Evolutionary conservation across 2,329 filamentous ascomycete species (phyloP).

Genomic region (Stachybotrys elegans): DNA sequence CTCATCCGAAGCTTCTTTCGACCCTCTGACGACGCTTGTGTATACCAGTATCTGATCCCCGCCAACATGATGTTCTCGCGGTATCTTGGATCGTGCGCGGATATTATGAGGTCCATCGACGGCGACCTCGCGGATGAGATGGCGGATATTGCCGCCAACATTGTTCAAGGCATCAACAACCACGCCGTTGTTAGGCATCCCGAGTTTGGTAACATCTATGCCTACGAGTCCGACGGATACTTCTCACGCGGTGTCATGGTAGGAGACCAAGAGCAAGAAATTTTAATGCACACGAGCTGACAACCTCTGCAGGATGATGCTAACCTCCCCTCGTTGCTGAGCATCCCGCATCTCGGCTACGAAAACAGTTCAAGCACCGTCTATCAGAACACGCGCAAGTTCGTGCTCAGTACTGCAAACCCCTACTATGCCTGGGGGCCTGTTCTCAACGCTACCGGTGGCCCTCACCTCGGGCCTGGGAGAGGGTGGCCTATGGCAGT

Average conservation of each 20-base stretch:
- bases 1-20: constrained; percentile 84
- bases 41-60: constrained; percentile 82
- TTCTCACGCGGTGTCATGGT: constrained; percentile 55
- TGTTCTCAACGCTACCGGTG: constrained; percentile 45
- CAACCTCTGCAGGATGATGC: constrained; percentile 44
- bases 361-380: constrained; percentile 50
- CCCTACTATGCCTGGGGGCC: constrained; percentile 63
- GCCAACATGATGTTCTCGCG: constrained; percentile 80
- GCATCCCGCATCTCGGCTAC: constrained; percentile 55
- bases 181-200: constrained; percentile 62
- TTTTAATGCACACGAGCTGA: background rate
- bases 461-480: constrained; percentile 52
- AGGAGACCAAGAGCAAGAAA: background rate
- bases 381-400: constrained; percentile 71
- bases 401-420: constrained; percentile 66
- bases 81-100: constrained; percentile 48
- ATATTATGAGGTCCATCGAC: constrained; percentile 39
- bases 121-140: constrained; percentile 53
- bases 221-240: constrained; percentile 66
- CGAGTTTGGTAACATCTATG: constrained; percentile 60
- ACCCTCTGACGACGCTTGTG: constrained; percentile 82
- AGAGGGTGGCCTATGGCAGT: constrained; percentile 87
- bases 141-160: constrained; percentile 47
- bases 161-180: constrained; percentile 62
- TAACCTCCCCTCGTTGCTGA: constrained; percentile 58